Base-by-base conservation (phyloP, 2,329 filamentous ascomycete genomes). In the Trichophyton mentagrophytes region DNA sequence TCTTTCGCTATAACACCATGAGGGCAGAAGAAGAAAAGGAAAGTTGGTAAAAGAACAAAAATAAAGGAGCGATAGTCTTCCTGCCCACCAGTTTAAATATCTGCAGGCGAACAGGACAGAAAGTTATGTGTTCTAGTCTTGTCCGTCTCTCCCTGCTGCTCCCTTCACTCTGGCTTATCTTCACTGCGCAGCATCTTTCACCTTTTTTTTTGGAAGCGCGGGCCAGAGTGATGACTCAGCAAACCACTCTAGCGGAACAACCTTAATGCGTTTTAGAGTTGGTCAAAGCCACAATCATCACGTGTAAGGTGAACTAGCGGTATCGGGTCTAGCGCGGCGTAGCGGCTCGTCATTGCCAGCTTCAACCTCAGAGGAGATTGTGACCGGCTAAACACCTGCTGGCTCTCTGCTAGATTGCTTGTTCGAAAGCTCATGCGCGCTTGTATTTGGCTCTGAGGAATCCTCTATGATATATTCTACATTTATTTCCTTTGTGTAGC, bases 321-420 rank as follows among this genome's bases (percentile, higher is more conserved):
- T 20, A 47, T 47, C 11, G 17, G 44, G 44, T 3, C 44, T 22
- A 47, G 44, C 9, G 44, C 44, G 20, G 17, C 20, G 9, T 20
- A 8, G 40, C 3, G n/a, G 17, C 44, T 38, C 44, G 44, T 47
- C 47, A 56, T 27, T 36, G 55, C 58, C 51, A 55, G 61, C 51
- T 59, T 59, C 53, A 38, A 46, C 47, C 25, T 51, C 42, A 25
- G 42, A 44, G 51, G 55, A 44, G 53, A 33, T 57, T 17, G 30
- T 36, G 53, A 62, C 33, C 17, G 58, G 40, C 40, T 6, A 44
- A 17, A 44, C 40, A 44, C n/a, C 33, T 44, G 40, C n/a, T 44
- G n/a, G n/a, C 15, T 15, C 13, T 44, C 40, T 38, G 9, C 33
- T 44, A 44, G 2, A 44, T 7, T 44, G 40, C 40, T n/a, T 17